phyloP scores from a whole-genome alignment of 2,329 filamentous ascomycete species.

The Monosporascus sp. region DNA sequence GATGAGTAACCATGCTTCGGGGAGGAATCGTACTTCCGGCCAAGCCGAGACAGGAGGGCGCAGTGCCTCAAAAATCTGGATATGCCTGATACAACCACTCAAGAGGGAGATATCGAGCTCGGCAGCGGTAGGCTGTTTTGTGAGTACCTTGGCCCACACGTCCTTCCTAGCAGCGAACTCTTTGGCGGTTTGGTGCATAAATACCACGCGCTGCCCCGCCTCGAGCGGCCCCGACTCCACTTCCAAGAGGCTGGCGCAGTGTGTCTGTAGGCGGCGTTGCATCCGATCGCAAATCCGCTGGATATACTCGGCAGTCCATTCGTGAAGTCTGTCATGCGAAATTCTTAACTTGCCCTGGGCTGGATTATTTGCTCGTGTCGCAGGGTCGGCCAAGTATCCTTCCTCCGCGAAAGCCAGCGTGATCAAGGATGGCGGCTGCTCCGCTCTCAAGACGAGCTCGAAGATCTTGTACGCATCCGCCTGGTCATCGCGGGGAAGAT shows the following conservation, averaged over 20 bases:
- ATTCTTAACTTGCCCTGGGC: constrained; percentile 18
- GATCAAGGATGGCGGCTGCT: constrained; percentile 26
- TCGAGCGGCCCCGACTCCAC: constrained; percentile 17
- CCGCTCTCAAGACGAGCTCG: constrained; percentile 23
- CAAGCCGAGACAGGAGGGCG: constrained; percentile 23
- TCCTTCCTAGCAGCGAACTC: constrained; percentile 26
- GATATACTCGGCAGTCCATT: constrained; percentile 13
- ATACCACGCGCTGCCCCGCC: constrained; percentile 23
- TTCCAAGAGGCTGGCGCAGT: constrained; percentile 23
- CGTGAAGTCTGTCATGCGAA: constrained; percentile 13
- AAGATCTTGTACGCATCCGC: constrained; percentile 24
- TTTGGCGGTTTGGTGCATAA: constrained; percentile 27
- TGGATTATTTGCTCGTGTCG: constrained; percentile 5
- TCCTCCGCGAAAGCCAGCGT: constrained; percentile 26
- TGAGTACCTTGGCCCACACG: constrained; percentile 22
- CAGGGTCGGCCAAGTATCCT: constrained; percentile 10
- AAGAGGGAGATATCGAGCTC: constrained; percentile 24
- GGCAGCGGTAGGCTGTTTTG: constrained; percentile 12
- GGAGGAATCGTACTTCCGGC: constrained; percentile 25
- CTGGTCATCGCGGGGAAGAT: constrained; percentile 20
- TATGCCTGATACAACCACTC: constrained; percentile 24
- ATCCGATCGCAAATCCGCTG: constrained; percentile 20
- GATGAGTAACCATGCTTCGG: constrained; percentile 26
- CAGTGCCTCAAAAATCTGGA: constrained; percentile 21
- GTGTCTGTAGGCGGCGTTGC: constrained; percentile 18